Conservation (phyloP, 495 filamentous ascomycete species). For the Immersiella caudata region DNA sequence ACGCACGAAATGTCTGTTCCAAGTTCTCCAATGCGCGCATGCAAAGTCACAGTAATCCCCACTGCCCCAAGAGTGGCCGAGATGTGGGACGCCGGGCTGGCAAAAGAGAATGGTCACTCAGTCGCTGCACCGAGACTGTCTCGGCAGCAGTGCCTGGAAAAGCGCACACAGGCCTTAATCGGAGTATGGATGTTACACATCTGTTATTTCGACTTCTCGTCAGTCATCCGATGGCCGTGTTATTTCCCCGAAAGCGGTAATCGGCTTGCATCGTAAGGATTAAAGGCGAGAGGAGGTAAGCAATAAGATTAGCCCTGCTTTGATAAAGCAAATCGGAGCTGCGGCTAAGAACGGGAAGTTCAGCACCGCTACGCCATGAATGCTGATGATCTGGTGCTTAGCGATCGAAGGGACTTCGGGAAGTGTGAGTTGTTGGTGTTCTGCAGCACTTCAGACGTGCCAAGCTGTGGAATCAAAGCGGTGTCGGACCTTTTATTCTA, state of each 20-base stretch:
- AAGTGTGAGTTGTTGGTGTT: neutral
- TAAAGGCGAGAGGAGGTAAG: neutral
- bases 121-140: neutral
- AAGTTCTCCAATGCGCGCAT: neutral
- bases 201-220: neutral
- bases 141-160: neutral
- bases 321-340: neutral
- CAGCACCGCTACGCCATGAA: neutral
- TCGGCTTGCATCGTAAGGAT: neutral
- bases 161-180: neutral
- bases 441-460: neutral
- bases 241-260: neutral
- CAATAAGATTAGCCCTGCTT: neutral
- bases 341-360: neutral
- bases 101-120: neutral
- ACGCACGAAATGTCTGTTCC: no score
- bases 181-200: neutral
- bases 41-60: neutral
- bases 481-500: neutral
- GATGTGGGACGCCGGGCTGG: neutral
- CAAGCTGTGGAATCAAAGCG: neutral
- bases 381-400: neutral
- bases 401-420: neutral
- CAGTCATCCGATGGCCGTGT: neutral
- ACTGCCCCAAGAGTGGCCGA: neutral